These are phyloP conservation scores for Chalaropsis thielavioides DNA, from an alignment of 2,329 filamentous ascomycete genomes.

Conservation along the genomic window DNA sequence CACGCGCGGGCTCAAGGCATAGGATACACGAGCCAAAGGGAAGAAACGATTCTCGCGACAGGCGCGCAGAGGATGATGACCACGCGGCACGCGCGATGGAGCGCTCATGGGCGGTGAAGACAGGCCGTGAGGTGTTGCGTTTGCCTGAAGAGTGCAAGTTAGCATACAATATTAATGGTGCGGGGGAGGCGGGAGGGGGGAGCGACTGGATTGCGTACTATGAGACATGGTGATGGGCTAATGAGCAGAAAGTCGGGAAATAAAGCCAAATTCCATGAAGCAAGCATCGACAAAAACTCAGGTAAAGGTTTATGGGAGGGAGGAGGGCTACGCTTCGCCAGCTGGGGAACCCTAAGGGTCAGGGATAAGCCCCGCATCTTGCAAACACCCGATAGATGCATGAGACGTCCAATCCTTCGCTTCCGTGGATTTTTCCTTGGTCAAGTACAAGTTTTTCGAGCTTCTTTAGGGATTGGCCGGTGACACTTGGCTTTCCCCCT, in stretches of 20 bases:
- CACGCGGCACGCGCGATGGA: slow-evolving; percentile 67
- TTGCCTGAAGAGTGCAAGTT: slow-evolving; percentile 39
- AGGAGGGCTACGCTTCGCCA: neutral
- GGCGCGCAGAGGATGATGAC: slow-evolving; percentile 67
- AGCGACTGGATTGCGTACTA: slow-evolving; percentile 27
- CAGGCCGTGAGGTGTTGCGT: slow-evolving; percentile 78
- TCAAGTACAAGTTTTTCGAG: neutral
- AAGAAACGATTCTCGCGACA: slow-evolving; percentile 81
- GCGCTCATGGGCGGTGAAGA: slow-evolving; percentile 89
- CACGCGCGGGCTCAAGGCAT: slow-evolving; percentile 66
- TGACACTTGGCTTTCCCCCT: neutral
- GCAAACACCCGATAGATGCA: slow-evolving; percentile 1
- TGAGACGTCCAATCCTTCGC: neutral
- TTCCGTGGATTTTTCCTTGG: neutral
- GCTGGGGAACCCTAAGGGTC: neutral
- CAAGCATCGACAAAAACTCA: neutral
- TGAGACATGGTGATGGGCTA: slow-evolving; percentile 30
- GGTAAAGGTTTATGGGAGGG: neutral
- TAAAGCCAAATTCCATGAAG: neutral
- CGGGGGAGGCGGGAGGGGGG: neutral
- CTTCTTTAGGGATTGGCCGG: neutral
- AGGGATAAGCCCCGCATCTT: neutral
- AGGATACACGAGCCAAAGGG: slow-evolving; percentile 80
- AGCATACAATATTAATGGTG: neutral
- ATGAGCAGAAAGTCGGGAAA: neutral